Evolutionary conservation across 495 filamentous ascomycete genomes (phyloP), one percentile per base, ranked within the genome.

Genomic region (Hypoxylon lienhwacheense): DNA sequence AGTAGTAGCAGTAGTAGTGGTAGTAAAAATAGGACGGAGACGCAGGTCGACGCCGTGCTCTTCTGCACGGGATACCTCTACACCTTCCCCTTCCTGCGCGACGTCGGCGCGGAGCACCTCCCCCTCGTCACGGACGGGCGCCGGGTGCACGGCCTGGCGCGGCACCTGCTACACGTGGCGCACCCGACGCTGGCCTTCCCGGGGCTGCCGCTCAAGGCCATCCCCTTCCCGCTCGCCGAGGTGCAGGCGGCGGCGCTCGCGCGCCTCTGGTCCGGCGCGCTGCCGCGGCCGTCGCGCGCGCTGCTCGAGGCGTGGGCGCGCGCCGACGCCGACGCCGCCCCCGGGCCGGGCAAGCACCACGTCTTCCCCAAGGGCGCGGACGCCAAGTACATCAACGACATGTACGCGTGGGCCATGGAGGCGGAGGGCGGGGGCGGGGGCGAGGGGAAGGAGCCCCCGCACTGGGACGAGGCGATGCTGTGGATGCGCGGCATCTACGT

Each of bases 161-260:
- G 86, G 50, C 88, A 97, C 46, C 65, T 96, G 3, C 86, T 96
- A 66, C 85, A 87, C 63, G 84, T 80, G 10, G 70, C 80, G 2
- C 80, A 88, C 40, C 89, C 91, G 2, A 92, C 90, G 0, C 72
- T 98, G 3, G 85, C 83, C 1, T 91, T 96, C 55, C 76, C 86
- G 0, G 86, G 80, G 0, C 71, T 97, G 15, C 81, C 85, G 2
- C 85, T 89, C 53, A 86, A 87, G 53, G 81, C 95, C 7, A 85
- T 95, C 17, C 91, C 92, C 2, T 96, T 96, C 61, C 85, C 87
- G 2, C 61, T 91, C 4, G 74, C 83, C 1, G 88, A 96, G 64
- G 81, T 78, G n/a, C 91, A 96, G 65, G 84, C 82, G 2, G 84
- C 89, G 7, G 77, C 87, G 2, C 78, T 96, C 47, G 82, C 90